Evolutionary conservation across 2,329 filamentous ascomycete genomes (phyloP), one percentile per base, ranked within the genome.

Genomic region (Rhinocladiella similis): DNA sequence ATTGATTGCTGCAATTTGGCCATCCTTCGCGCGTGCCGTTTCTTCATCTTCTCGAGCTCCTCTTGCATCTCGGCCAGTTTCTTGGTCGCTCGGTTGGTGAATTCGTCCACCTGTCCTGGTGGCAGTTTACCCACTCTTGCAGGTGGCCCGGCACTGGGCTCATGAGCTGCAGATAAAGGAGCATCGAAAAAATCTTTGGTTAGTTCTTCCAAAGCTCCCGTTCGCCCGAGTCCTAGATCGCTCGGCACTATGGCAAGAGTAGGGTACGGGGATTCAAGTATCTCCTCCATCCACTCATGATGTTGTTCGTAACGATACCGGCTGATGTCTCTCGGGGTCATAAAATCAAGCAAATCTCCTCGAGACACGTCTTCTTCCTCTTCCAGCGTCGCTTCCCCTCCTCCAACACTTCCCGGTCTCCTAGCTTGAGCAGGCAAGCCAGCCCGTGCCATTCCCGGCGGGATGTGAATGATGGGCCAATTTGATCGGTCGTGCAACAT

Each of bases 271-370:
- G 93, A 97, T 1, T 89, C 90, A 52, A 97, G 83, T 25, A 99
- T 87, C 73, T 99, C 93, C 69, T 97, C 94, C 90, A 99, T 96
- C 94, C 93, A 97, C 71, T 96, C 91, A 67, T 99, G 93, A 67
- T 99, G 95, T 69, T 97, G 91, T 70, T 88, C 88, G 72, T 97
- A 99, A 53, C 94, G 84, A 62, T 86, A 84, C 58, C 90, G 79
- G 65, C 91, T 96, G 59, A 99, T 88, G 62, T 99, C 94, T 42
- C 92, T 84, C 2, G 92, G 92, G 0, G 91, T 93, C 60, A 97
- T 78, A 61, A 91, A 84, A 69, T 99, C 94, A 67, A 99, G 90
- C 70, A 92, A 82, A 71, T 99, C 94, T 25, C 91, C 91, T 18
- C 89, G 82, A 5, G 88, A 89, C 2, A 88, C 89, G 68, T 97